A percentile compares a stretch with the other conserved stretches of the same genome.
These are phyloP conservation scores for Aphanomyces invadans DNA, from an alignment of 352 stramenopile species.

Conservation along the genomic window DNA sequence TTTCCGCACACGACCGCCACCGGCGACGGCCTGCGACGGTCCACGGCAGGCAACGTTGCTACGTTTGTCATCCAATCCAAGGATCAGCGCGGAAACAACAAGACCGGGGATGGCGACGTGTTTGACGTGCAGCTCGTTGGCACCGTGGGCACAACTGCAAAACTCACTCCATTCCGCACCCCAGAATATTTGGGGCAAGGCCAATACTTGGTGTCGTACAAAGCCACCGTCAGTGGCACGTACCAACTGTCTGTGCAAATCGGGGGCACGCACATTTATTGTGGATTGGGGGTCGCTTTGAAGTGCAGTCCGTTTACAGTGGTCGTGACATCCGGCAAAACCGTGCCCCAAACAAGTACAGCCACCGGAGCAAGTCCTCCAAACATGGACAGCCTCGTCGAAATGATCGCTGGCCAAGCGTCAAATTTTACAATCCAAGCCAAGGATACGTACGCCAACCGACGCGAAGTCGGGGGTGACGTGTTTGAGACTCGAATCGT, in stretches of 20 bases:
- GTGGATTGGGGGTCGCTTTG: conserved; percentile 74
- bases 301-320: conserved; percentile 94
- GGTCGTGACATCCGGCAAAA: conserved; percentile 77
- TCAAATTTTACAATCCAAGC: conserved; percentile 93
- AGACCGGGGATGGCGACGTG: conserved; percentile 61
- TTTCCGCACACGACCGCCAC: conserved; percentile 92
- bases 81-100: conserved; percentile 90
- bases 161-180: conserved; percentile 51
- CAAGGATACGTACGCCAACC: conserved; percentile 92
- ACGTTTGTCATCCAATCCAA: conserved; percentile 92
- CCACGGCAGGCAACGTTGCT: conserved; percentile 76
- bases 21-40: conserved; percentile 59
- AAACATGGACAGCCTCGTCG: conserved; percentile 79
- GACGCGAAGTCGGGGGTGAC: conserved; percentile 50
- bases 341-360: conserved; percentile 84
- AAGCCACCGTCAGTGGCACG: conserved; percentile 63
- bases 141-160: conserved; percentile 26
- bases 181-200: conserved; percentile 86
- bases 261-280: conserved; percentile 93
- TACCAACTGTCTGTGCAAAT: conserved; percentile 89
- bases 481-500: conserved; percentile 84
- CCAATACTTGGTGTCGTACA: conserved; percentile 88
- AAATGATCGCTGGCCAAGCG: conserved; percentile 87
- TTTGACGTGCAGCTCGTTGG: conserved; percentile 64
- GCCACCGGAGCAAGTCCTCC: conserved; percentile 56